Conservation (phyloP, 1,284 basidiomycete genomes). For the Omphalotus olearius region DNA sequence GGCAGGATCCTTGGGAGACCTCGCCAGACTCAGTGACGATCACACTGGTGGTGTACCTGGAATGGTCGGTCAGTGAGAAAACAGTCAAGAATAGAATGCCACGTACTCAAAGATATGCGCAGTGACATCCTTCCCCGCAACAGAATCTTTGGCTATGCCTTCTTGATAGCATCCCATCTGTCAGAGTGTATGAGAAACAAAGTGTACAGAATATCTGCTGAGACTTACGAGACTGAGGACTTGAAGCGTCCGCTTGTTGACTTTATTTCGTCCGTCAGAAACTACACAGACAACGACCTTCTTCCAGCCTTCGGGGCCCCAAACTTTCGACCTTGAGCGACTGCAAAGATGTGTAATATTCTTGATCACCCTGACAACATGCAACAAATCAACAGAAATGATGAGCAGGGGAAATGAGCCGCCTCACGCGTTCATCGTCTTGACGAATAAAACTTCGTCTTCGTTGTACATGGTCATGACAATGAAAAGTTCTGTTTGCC, state of each 20-base stretch:
- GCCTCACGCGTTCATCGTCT: conserved; percentile 83
- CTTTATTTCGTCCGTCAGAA: conserved; percentile 86
- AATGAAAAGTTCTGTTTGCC: conserved; percentile 91
- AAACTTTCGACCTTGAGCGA: conserved; percentile 81
- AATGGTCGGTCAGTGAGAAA: conserved; percentile 5
- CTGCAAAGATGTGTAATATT: conserved; percentile 84
- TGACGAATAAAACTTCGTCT: conserved; percentile 80
- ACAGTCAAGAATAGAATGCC: conserved; percentile 7
- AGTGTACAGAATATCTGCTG: not conserved
- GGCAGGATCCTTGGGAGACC: conserved; percentile 77
- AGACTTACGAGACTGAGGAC: conserved; percentile 65
- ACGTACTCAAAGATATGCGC: conserved; percentile 88
- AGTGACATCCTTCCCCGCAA: conserved; percentile 90
- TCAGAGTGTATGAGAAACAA: not conserved
- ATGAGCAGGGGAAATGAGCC: conserved; percentile 6
- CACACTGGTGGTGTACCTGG: conserved; percentile 74
- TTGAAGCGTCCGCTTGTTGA: conserved; percentile 85
- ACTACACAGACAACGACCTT: conserved; percentile 93
- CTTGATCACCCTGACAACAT: conserved; percentile 70
- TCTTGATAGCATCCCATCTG: conserved; percentile 97
- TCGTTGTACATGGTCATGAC: conserved; percentile 98
- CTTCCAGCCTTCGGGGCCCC: conserved; percentile 94
- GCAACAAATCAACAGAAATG: conserved; percentile 13
- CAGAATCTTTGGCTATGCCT: conserved; percentile 87
- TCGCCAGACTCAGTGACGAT: conserved; percentile 84